These are phyloP conservation scores for Fusarium equiseti DNA, from an alignment of 2,329 filamentous ascomycete genomes.

Conservation along the genomic window DNA sequence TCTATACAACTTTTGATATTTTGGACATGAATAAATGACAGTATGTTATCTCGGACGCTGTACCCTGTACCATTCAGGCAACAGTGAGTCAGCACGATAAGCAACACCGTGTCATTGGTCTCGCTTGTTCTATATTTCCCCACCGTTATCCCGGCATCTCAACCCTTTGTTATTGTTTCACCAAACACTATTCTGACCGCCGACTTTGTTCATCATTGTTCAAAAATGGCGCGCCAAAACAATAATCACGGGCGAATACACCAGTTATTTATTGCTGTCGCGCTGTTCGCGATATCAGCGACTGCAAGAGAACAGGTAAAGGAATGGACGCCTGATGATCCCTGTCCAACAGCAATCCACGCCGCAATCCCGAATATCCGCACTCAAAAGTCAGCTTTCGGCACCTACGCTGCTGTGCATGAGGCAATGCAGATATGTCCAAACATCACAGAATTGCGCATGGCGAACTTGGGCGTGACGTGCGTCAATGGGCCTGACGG, in stretches of 20 bases:
- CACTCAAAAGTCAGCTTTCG: not conserved
- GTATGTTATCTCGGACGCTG: not conserved
- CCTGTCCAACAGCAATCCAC: not conserved
- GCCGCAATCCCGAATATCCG: not conserved
- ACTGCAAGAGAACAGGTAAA: not conserved
- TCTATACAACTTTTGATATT: no score
- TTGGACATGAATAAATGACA: no score
- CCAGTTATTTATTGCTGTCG: fast-evolving
- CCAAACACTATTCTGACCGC: not conserved
- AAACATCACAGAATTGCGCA: conserved; percentile 7
- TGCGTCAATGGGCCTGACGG: not conserved
- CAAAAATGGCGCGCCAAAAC: not conserved
- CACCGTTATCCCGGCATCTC: not conserved
- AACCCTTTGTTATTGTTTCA: not conserved
- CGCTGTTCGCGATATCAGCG: not conserved
- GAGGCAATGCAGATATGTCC: conserved; percentile 11
- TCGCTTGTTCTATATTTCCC: not conserved
- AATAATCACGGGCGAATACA: fast-evolving
- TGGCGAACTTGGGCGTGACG: not conserved
- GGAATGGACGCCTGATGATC: not conserved
- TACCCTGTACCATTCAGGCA: not conserved
- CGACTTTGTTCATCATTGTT: not conserved
- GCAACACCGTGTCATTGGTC: not conserved
- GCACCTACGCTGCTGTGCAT: not conserved
- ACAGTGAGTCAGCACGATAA: not conserved